phyloP scores from a whole-genome alignment of 202 grass and related monocot species.

The Eragrostis tef region DNA sequence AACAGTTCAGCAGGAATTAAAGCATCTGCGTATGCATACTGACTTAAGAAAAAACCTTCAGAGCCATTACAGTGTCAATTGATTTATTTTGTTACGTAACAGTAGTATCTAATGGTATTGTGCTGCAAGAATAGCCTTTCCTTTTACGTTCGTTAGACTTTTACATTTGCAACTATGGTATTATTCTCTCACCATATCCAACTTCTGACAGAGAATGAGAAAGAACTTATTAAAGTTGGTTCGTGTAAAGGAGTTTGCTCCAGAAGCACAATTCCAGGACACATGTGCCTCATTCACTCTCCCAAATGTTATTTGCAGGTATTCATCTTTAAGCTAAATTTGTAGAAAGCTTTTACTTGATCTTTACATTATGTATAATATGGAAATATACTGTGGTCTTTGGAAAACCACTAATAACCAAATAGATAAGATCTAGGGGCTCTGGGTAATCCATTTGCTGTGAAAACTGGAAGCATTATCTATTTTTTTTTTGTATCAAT shows the following conservation, averaged over 20 bases:
- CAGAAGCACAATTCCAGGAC: constrained; percentile 87
- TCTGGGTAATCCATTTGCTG: background rate
- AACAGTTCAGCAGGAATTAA: too few relatives aligned
- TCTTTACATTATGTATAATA: background rate
- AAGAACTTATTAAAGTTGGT: constrained; percentile 94
- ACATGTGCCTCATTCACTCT: constrained; percentile 73
- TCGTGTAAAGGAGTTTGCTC: constrained; percentile 88
- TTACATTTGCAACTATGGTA: background rate
- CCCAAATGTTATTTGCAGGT: constrained; percentile 98
- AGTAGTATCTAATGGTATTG: background rate
- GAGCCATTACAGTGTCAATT: constrained; percentile 9
- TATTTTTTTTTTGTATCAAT: background rate
- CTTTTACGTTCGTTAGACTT: constrained; percentile 19
- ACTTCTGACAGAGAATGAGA: constrained; percentile 85
- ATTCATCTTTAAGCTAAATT: constrained; percentile 21
- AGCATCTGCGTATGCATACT: constrained; percentile 5
- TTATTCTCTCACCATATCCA: constrained; percentile 34
- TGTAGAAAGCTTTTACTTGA: constrained; percentile 1
- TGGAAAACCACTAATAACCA: background rate
- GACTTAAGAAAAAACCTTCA: background rate
- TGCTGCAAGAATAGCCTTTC: constrained; percentile 8
- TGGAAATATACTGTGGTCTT: background rate
- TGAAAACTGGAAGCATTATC: background rate
- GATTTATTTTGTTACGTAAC: constrained; percentile 4
- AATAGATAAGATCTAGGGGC: background rate